Evolutionary conservation across 1,284 basidiomycete species (phyloP).

Genomic region (Puccinia polysora): DNA sequence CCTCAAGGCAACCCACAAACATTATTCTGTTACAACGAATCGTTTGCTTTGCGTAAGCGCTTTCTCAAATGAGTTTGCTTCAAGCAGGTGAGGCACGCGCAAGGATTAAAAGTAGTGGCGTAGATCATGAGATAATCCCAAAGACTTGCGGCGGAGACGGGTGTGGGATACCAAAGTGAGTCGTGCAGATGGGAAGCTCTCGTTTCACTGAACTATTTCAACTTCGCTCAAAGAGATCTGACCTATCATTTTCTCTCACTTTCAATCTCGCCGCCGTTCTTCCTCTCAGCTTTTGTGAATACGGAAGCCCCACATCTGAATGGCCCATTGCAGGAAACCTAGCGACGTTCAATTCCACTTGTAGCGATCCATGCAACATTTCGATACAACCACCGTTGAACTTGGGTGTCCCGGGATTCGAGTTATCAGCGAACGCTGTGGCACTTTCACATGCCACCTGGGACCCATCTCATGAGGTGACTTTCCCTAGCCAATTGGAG

Average conservation of each 20-base stretch:
- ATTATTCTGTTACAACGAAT: constrained; percentile 13
- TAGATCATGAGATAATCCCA: constrained; percentile 16
- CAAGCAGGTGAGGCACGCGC: constrained; percentile 2
- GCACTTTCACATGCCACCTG: neutral
- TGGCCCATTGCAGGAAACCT: constrained; percentile 1
- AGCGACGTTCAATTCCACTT: neutral
- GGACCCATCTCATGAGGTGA: neutral
- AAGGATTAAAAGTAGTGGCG: neutral
- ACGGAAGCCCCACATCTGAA: neutral
- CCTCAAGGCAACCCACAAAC: neutral
- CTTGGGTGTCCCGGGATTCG: neutral
- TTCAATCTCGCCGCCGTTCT: neutral
- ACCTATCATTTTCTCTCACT: too few relatives aligned
- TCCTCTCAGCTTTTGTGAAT: neutral
- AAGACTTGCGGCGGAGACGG: constrained; percentile 1
- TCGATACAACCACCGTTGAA: neutral
- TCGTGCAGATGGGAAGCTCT: constrained; percentile 9
- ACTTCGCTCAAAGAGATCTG: neutral
- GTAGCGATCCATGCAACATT: neutral
- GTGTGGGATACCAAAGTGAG: constrained; percentile 23
- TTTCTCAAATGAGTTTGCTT: constrained; percentile 21
- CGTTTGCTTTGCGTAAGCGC: neutral
- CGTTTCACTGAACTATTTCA: neutral
- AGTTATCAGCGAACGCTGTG: constrained; percentile 3
- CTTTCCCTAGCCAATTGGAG: neutral